Evolutionary conservation across 139 green algal genomes (phyloP).

Genomic region (Chlorella sp.): DNA sequence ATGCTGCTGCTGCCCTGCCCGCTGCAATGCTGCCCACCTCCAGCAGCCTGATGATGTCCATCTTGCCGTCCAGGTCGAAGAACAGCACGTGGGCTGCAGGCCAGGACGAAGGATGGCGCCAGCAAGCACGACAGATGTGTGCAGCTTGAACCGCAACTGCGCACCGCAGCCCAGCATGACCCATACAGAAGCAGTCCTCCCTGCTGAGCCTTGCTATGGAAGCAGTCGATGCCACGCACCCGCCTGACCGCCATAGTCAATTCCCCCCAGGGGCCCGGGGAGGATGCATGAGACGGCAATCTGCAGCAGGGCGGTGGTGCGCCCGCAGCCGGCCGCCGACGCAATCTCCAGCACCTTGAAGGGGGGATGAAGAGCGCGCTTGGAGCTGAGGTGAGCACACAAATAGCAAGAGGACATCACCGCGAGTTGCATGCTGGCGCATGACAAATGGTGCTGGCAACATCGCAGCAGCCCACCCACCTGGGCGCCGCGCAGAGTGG

Average conservation of each 20-base stretch:
- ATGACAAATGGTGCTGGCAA: too few species aligned
- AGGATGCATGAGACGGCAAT: slow-evolving; percentile 45
- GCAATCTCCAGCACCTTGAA: slow-evolving; percentile 39
- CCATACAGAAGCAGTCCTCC: too few species aligned
- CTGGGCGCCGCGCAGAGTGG: slow-evolving; percentile 29
- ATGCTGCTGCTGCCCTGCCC: too few species aligned
- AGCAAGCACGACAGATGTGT: too few species aligned
- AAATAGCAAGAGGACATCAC: too few species aligned
- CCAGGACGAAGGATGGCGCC: too few species aligned
- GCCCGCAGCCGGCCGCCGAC: slow-evolving; percentile 20
- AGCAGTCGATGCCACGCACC: not conserved
- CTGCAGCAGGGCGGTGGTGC: slow-evolving; percentile 51
- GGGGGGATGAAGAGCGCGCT: not conserved
- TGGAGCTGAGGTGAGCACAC: too few species aligned
- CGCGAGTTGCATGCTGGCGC: too few species aligned
- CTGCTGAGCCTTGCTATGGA: too few species aligned
- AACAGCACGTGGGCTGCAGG: slow-evolving; percentile 34
- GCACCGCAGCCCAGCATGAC: too few species aligned
- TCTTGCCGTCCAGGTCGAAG: slow-evolving; percentile 53
- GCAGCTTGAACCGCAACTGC: too few species aligned
- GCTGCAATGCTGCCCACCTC: not conserved
- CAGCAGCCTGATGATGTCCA: slow-evolving; percentile 44
- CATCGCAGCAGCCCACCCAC: not conserved
- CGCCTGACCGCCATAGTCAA: slow-evolving; percentile 31
- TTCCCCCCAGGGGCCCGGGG: not conserved